These are phyloP conservation scores for Diplodia intermedia DNA, from an alignment of 2,329 filamentous ascomycete genomes.

Conservation along the genomic window DNA sequence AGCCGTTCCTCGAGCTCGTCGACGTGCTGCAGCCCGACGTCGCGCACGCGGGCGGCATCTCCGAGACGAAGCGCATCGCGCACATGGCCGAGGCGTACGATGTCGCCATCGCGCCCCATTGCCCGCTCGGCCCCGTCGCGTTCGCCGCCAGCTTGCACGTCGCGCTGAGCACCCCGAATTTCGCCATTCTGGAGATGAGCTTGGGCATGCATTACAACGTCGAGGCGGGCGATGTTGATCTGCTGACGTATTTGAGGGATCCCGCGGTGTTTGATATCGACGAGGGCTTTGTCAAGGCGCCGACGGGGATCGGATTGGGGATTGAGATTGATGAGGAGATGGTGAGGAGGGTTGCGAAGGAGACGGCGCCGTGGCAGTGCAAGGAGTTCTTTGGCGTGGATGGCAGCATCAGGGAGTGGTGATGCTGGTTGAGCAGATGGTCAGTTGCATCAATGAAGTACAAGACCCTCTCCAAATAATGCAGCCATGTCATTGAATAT, in stretches of 20 bases:
- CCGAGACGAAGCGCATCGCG: conserved; percentile 72
- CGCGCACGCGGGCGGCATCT: conserved; percentile 74
- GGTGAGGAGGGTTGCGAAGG: conserved; percentile 65
- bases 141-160: conserved; percentile 75
- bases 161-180: conserved; percentile 64
- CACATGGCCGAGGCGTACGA: conserved; percentile 76
- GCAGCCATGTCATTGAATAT: too few species aligned
- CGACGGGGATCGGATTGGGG: conserved; percentile 67
- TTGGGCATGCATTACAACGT: conserved; percentile 79
- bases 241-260: conserved; percentile 69
- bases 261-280: conserved; percentile 69
- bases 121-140: conserved; percentile 74
- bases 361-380: conserved; percentile 65
- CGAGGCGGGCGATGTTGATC: conserved; percentile 43
- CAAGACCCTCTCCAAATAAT: too few species aligned
- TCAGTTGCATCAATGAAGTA: too few species aligned
- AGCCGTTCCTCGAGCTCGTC: conserved; percentile 72
- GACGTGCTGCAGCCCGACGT: conserved; percentile 79
- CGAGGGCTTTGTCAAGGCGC: conserved; percentile 68
- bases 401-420: conserved; percentile 2
- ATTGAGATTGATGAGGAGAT: conserved; percentile 73
- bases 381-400: conserved; percentile 53
- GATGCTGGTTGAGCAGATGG: neutral
- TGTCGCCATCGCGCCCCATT: conserved; percentile 75
- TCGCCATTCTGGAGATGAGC: conserved; percentile 79